Evolutionary conservation across 306 rosid species (phyloP).

Genomic region (Casuarina glauca): DNA sequence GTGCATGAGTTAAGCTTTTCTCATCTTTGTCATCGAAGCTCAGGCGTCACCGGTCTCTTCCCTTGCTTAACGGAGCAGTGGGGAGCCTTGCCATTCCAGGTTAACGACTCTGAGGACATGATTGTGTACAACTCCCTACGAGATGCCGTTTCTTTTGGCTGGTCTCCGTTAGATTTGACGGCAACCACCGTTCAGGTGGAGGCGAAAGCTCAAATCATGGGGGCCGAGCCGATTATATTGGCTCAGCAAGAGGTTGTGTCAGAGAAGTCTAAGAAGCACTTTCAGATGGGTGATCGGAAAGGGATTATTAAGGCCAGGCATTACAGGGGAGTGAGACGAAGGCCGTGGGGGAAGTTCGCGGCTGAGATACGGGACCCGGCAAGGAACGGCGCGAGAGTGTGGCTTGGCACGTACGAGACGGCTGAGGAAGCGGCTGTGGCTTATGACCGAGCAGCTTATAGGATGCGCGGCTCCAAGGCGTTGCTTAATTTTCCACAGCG

Average conservation of each 20-base stretch:
- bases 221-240: neutral
- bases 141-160: conserved; percentile 42
- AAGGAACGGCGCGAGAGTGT: conserved; percentile 50
- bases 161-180: conserved; percentile 39
- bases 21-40: neutral
- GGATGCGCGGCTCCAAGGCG: conserved; percentile 58
- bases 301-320: conserved; percentile 21
- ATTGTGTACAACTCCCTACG: conserved; percentile 42
- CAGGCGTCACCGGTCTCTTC: neutral
- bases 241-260: neutral
- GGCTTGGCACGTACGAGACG: conserved; percentile 68
- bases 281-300: neutral
- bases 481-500: conserved; percentile 59
- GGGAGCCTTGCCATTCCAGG: conserved; percentile 50
- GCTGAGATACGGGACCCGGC: conserved; percentile 65
- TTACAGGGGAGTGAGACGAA: conserved; percentile 52
- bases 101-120: conserved; percentile 55
- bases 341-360: conserved; percentile 65
- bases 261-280: neutral
- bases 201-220: neutral
- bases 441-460: conserved; percentile 57
- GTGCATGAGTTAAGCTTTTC: conserved; percentile 17
- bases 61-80: conserved; percentile 37
- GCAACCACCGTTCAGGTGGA: conserved; percentile 5
- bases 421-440: conserved; percentile 67